Evolutionary conservation across 1,284 basidiomycete species (phyloP).

Genomic region (Ustilago sp.): DNA sequence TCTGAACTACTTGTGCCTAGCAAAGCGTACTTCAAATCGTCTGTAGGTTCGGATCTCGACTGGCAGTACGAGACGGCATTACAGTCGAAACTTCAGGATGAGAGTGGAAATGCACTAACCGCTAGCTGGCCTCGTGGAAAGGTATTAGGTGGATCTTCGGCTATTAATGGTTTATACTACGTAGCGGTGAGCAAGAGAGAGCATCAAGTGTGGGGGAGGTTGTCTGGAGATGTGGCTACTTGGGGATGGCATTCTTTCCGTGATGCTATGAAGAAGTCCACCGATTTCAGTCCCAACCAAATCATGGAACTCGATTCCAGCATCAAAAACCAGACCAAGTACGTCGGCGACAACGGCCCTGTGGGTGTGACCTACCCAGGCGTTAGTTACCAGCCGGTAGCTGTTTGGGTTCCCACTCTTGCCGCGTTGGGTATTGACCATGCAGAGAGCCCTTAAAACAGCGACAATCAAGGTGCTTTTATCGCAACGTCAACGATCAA

Average conservation of each 20-base stretch:
- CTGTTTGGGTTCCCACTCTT: conserved; percentile 52
- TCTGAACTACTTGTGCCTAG: conserved; percentile 34
- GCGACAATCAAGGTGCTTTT: conserved; percentile 60
- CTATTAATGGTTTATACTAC: conserved; percentile 71
- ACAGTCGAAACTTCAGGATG: conserved; percentile 29
- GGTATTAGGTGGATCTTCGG: conserved; percentile 71
- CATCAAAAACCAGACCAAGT: conserved; percentile 42
- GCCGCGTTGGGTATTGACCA: conserved; percentile 22
- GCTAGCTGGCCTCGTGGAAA: conserved; percentile 70
- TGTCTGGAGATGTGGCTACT: conserved; percentile 44
- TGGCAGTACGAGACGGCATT: conserved; percentile 55
- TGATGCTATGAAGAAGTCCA: conserved; percentile 55
- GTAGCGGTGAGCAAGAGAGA: conserved; percentile 64
- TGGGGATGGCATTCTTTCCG: conserved; percentile 55
- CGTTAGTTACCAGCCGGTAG: conserved; percentile 51
- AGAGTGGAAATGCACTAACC: conserved; percentile 36
- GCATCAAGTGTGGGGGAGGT: conserved; percentile 53
- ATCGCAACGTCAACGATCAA: conserved; percentile 56
- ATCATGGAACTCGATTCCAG: conserved; percentile 30
- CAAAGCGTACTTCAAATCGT: conserved; percentile 48
- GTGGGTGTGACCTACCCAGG: conserved; percentile 54
- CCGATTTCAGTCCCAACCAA: conserved; percentile 39
- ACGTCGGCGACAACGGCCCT: conserved; percentile 52
- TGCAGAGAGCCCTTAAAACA: conserved; percentile 48
- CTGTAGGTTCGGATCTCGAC: conserved; percentile 49